phyloP scores from a whole-genome alignment of 805 yeast genomes.

The Saccharomycopsis capsularis region DNA sequence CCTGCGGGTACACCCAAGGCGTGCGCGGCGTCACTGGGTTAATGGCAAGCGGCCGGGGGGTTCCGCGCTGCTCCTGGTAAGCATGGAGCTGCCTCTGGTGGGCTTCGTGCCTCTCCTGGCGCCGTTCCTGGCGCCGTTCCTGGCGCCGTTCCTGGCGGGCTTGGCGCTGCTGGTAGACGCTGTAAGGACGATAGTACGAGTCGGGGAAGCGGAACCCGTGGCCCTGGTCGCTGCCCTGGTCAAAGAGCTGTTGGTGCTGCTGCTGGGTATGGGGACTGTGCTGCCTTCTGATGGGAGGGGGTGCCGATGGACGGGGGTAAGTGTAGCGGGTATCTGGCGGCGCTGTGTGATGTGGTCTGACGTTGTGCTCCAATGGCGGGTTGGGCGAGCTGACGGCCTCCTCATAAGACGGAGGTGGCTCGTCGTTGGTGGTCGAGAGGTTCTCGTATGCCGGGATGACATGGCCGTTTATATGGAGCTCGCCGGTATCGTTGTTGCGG shows the following conservation, averaged over 20 bases:
- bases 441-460: background rate
- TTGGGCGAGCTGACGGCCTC: slow-evolving; percentile 3
- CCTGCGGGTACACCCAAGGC: slow-evolving; percentile 64
- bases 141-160: slow-evolving; percentile 13
- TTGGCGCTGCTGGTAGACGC: background rate
- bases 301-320: too few relatives aligned
- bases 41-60: too few relatives aligned
- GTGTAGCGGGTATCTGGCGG: too few relatives aligned
- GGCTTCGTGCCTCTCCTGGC: slow-evolving; percentile 3
- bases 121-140: slow-evolving; percentile 14
- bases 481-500: too few relatives aligned
- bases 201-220: background rate
- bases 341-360: slow-evolving; percentile 5
- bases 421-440: background rate
- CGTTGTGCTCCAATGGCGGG: background rate
- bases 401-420: slow-evolving; percentile 17
- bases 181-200: background rate
- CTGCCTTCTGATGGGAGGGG: too few relatives aligned
- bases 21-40: slow-evolving; percentile 21
- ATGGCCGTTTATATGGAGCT: background rate
- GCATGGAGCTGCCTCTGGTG: slow-evolving; percentile 6
- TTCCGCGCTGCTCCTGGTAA: slow-evolving; percentile 20
- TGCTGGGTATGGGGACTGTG: background rate
- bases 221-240: background rate
- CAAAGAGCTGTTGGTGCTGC: background rate